A percentile compares a stretch with the other conserved stretches of the same genome.
Evolutionary conservation across 257 asterid genomes (phyloP).

Genomic region (Verbascum thapsus): DNA sequence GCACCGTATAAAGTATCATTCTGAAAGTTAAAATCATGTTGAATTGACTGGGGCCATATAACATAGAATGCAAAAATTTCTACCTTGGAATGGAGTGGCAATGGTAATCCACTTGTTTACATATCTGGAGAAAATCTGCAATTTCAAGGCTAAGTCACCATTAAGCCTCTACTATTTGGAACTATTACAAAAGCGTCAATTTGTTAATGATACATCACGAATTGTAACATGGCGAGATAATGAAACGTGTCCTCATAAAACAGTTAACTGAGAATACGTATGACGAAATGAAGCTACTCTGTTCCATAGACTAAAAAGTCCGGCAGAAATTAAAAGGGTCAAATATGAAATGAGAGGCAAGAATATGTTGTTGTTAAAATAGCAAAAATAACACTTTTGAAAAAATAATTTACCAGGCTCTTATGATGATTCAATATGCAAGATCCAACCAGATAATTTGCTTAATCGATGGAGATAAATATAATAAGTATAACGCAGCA

Average conservation of each 20-base stretch:
- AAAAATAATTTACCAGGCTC: not conserved
- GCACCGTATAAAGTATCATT: slow-evolving; percentile 28
- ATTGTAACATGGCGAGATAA: slow-evolving; percentile 4
- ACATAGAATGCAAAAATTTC: slow-evolving; percentile 1
- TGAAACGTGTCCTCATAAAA: not conserved
- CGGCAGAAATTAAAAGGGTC: too few relatives aligned
- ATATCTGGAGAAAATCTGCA: slow-evolving; percentile 71
- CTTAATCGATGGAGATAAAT: not conserved
- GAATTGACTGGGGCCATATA: not conserved
- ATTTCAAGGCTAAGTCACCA: slow-evolving; percentile 25
- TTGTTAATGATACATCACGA: slow-evolving; percentile 7
- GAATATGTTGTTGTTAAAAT: too few relatives aligned
- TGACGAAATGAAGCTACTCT: too few relatives aligned
- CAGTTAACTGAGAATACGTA: not conserved
- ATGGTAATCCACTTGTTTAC: slow-evolving; percentile 83
- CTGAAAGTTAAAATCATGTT: too few relatives aligned
- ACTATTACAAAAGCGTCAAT: not conserved
- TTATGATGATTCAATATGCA: not conserved
- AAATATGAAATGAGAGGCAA: too few relatives aligned
- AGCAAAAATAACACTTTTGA: too few relatives aligned
- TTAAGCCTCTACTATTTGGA: slow-evolving; percentile 26
- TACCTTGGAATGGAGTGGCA: slow-evolving; percentile 91
- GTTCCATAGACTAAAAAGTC: too few relatives aligned
- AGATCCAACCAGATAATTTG: not conserved
- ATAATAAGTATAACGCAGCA: not conserved